phyloP scores from a whole-genome alignment of 2,329 filamentous ascomycete genomes.

The Thelonectria rubi region DNA sequence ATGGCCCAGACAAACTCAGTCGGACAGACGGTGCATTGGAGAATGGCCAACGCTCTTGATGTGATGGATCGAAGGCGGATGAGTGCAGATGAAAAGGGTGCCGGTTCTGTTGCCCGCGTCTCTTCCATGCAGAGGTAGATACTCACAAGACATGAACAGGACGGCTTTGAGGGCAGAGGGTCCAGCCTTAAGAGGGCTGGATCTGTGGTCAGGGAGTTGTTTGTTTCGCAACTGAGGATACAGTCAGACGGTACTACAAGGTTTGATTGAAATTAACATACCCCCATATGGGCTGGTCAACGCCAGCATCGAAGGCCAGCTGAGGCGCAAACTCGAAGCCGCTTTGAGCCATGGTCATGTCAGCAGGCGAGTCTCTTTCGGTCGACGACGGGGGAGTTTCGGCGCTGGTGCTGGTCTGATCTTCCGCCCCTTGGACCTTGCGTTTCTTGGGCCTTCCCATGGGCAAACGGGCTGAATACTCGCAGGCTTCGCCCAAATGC shows the following conservation, averaged over 20 bases:
- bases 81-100: slow-evolving; percentile 32
- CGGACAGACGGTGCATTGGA: slow-evolving; percentile 37
- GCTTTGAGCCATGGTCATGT: neutral
- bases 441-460: slow-evolving; percentile 42
- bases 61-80: slow-evolving; percentile 32
- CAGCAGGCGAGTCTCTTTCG: slow-evolving; percentile 20
- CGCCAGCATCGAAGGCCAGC: slow-evolving; percentile 16
- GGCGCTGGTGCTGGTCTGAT: slow-evolving; percentile 13
- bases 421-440: slow-evolving; percentile 23
- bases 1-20: slow-evolving; percentile 41
- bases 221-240: slow-evolving; percentile 30
- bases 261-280: neutral
- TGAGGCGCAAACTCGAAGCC: slow-evolving; percentile 29
- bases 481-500: slow-evolving; percentile 25
- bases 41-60: slow-evolving; percentile 23
- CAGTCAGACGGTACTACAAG: slow-evolving; percentile 19
- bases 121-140: slow-evolving; percentile 40
- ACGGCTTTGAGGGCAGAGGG: slow-evolving; percentile 25
- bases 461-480: slow-evolving; percentile 37
- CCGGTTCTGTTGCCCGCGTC: slow-evolving; percentile 32
- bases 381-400: slow-evolving; percentile 23
- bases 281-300: slow-evolving; percentile 28
- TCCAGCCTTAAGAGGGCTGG: slow-evolving; percentile 19
- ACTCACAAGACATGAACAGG: slow-evolving; percentile 38
- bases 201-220: slow-evolving; percentile 18